Evolutionary conservation across 495 filamentous ascomycete species (phyloP).

Genomic region (Penicillium desertorum): DNA sequence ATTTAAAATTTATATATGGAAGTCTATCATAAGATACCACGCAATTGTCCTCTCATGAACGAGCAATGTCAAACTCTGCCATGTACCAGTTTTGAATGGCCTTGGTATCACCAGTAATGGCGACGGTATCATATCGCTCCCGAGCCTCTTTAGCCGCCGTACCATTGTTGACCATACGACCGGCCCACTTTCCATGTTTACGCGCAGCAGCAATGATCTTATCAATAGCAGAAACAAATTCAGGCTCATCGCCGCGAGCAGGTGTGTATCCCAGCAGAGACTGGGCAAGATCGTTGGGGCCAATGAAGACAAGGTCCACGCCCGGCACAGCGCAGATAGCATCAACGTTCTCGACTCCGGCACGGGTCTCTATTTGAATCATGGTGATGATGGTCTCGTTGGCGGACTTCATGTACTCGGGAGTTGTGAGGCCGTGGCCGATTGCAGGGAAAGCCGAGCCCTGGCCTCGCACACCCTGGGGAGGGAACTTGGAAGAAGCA

Average conservation of each 20-base stretch:
- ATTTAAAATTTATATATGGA: background rate
- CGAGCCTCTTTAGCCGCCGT: constrained; percentile 25
- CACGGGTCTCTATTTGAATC: constrained; percentile 35
- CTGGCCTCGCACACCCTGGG: constrained; percentile 56
- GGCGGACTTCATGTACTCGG: constrained; percentile 35
- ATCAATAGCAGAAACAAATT: constrained; percentile 33
- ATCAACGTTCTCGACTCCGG: constrained; percentile 34
- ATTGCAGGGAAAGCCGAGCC: constrained; percentile 28
- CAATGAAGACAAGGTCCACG: constrained; percentile 37
- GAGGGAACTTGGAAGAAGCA: constrained; percentile 64
- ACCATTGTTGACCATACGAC: constrained; percentile 34
- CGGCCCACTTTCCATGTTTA: constrained; percentile 36
- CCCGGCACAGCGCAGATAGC: constrained; percentile 31
- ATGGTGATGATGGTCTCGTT: constrained; percentile 36
- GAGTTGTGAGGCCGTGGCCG: constrained; percentile 32
- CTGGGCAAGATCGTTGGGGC: constrained; percentile 37
- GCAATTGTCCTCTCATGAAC: constrained; percentile 23
- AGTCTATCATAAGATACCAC: constrained; percentile 1
- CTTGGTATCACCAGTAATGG: constrained; percentile 36
- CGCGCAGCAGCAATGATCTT: constrained; percentile 34
- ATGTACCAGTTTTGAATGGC: constrained; percentile 41
- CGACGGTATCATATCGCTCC: constrained; percentile 33
- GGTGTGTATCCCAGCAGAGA: constrained; percentile 31
- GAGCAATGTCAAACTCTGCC: constrained; percentile 34
- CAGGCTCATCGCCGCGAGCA: constrained; percentile 35